Conservation (phyloP, 352 stramenopile species). For the Aphanomyces astaci region DNA sequence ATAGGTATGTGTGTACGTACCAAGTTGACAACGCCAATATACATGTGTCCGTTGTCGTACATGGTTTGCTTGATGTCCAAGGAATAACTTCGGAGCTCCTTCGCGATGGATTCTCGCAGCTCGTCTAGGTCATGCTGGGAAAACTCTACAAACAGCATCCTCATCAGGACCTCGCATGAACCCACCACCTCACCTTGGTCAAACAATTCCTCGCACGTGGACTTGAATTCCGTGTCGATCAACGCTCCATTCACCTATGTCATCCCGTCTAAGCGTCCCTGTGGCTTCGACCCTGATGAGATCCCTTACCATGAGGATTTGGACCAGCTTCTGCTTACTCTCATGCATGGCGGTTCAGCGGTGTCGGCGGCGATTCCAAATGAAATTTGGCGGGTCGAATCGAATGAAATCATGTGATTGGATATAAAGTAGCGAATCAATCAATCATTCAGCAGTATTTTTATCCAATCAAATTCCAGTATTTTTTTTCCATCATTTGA, state of each 20-base stretch:
- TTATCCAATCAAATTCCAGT: neutral
- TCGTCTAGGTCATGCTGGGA: constrained; percentile 42
- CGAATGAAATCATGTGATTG: neutral
- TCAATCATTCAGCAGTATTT: neutral
- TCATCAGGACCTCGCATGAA: neutral
- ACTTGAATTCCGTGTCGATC: constrained; percentile 4
- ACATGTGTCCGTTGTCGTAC: constrained; percentile 79
- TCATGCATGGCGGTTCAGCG: neutral
- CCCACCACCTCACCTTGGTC: neutral
- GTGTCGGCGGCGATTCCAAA: neutral
- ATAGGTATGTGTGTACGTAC: constrained; percentile 25
- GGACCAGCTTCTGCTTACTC: constrained; percentile 10
- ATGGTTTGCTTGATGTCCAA: constrained; percentile 66
- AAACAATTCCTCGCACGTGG: neutral
- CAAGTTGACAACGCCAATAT: constrained; percentile 71
- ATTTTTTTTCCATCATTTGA: no score
- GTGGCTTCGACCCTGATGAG: no score
- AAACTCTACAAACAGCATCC: constrained; percentile 7
- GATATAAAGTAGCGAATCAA: constrained; percentile 4
- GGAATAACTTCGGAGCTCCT: constrained; percentile 50
- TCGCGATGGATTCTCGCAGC: constrained; percentile 53
- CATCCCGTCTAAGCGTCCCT: neutral
- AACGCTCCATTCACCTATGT: constrained; percentile 17
- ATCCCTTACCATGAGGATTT: constrained; percentile 13
- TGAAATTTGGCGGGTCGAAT: neutral